These are phyloP conservation scores for Calonectria montana DNA, from an alignment of 2,329 filamentous ascomycete genomes.

Conservation along the genomic window DNA sequence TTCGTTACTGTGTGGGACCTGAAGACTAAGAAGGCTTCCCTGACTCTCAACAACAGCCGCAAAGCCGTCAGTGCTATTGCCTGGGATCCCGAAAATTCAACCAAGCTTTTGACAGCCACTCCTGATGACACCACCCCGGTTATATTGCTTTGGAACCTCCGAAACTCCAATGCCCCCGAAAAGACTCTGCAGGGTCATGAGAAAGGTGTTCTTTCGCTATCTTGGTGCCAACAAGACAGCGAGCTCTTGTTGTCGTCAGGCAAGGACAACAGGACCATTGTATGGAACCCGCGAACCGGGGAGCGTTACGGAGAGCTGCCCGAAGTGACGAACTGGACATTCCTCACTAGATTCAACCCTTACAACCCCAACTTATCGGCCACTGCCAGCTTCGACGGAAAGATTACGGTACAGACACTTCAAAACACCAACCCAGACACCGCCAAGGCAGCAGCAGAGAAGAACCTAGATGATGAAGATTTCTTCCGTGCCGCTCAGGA, in stretches of 20 bases:
- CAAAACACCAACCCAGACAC: constrained; percentile 89
- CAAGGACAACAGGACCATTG: constrained; percentile 94
- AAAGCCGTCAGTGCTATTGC: constrained; percentile 96
- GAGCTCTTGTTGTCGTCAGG: constrained; percentile 92
- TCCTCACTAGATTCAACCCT: constrained; percentile 94
- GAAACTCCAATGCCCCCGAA: constrained; percentile 96
- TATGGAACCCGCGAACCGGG: constrained; percentile 96
- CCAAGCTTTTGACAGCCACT: constrained; percentile 92
- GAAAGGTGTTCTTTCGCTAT: constrained; percentile 90
- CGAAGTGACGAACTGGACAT: constrained; percentile 99
- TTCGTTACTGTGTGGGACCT: constrained; percentile 99
- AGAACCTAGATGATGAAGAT: constrained; percentile 86
- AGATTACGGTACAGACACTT: constrained; percentile 91
- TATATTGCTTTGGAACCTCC: constrained; percentile 92
- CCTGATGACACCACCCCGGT: constrained; percentile 89
- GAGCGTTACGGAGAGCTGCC: constrained; percentile 91
- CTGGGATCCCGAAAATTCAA: constrained; percentile 96
- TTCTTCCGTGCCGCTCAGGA: constrained; percentile 96
- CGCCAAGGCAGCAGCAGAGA: constrained; percentile 74
- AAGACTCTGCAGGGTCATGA: constrained; percentile 91
- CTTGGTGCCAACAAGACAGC: constrained; percentile 93
- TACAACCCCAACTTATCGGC: constrained; percentile 92
- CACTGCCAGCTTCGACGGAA: constrained; percentile 96
- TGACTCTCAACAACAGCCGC: constrained; percentile 94
- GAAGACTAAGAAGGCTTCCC: constrained; percentile 96